Base-by-base conservation (phyloP, 2,329 filamentous ascomycete species). In the Dactylellina cionopaga region DNA sequence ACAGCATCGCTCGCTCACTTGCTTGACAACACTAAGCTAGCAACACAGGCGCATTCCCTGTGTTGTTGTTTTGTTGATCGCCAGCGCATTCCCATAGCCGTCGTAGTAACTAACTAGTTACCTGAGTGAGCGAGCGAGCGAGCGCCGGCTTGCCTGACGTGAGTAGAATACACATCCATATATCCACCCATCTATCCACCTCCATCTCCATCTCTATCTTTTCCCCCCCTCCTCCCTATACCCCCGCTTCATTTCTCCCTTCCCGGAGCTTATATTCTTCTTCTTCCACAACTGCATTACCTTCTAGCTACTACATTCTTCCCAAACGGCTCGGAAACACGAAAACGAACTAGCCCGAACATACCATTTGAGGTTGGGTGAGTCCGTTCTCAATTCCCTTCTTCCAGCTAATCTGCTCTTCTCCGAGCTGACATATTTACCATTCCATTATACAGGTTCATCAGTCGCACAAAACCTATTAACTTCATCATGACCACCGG, bases 61-160 rank as follows among this genome's bases (percentile, higher is more conserved):
- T 65, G 60, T 65, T 65, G 60, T 65, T 65, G 51, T 65, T 65
- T 65, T 65, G 60, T 55, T 65, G 60, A 65, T 55, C 27, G 51
- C 52, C 60, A 65, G 51, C 41, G 29, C 41, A 65, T 65, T 41
- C 51, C 47, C n/a, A 17, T 31, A 15, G 13, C 31, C 15, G 31
- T 7, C 7, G 15, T n/a, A 27, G 29, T n/a, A 13, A 19, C 6
- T 24, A 55, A 17, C 13, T 13, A 3, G n/a, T n/a, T n/a, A n/a
- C n/a, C n/a, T n/a, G n/a, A n/a, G n/a, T n/a, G n/a, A n/a, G 6
- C 31, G 31, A 35, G 13, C 31, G 7, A 35, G 31, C 31, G 13
- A 35, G 13, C 31, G 7, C 13, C n/a, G n/a, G n/a, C n/a, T 35
- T 35, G 13, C 31, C 31, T 35, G 31, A 35, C 7, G 7, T 35